Base-by-base conservation (phyloP, 495 filamentous ascomycete species). In the Neurospora hispaniola region DNA sequence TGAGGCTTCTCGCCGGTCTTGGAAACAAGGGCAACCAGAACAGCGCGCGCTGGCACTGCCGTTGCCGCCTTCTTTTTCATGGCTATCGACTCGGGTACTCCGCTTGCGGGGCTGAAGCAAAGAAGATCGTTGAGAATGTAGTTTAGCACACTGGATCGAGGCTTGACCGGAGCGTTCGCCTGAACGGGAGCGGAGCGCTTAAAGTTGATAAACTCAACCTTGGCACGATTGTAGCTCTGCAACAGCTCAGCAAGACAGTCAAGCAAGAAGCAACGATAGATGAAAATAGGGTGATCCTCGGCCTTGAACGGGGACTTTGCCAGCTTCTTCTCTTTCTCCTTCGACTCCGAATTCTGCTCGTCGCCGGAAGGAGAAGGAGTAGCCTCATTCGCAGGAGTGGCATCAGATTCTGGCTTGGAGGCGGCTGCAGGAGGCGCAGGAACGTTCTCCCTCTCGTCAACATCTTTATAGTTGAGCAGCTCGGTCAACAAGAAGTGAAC, bases 151-250 rank as follows among this genome's bases (percentile, higher is more conserved):
- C 91, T 93, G 16, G 95, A 95, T 59, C 96, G 90, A 48, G 96
- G 96, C 81, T 98, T 99, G 11, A 94, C 93, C 44, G 96, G 96
- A 7, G 94, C 97, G 66, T 89, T 91, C 39, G 91, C 89, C 72
- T 85, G 87, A 74, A 93, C 86, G 5, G 94, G 92, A 73, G 93
- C 92, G 23, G 92, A 90, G 73, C 96, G 90, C 70, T 95, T 97
- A 84, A 97, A 98, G 78, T 98, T 98, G 81, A 99, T 97, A 79
- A 99, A 99, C 77, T 99, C 96, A 27, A 98, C 87, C 85, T 99
- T 99, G 46, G 93, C 91, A 39, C 94, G 91, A 73, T 93, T 97
- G 83, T 97, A 98, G 77, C 90, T 95, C 48, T 91, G 90, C n/a
- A 99, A 85, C 20, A 99, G 87, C 79, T 99, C 96, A 0, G 94